Evolutionary conservation across 148 eudicot genomes (phyloP).

Genomic region (Camellia granthamiana): DNA sequence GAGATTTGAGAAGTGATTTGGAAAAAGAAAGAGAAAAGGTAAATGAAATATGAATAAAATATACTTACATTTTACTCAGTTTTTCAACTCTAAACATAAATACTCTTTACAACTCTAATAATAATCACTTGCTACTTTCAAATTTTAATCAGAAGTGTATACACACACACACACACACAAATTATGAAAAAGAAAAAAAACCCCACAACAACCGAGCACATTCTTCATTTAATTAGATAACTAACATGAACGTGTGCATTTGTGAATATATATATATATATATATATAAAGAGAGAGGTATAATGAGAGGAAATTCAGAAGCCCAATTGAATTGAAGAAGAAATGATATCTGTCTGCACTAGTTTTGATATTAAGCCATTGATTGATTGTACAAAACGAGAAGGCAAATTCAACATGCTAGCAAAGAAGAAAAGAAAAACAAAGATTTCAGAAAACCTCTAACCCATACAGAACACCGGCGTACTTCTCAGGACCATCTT

Average conservation of each 20-base stretch:
- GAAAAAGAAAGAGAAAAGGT: no score
- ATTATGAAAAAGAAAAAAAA: background rate
- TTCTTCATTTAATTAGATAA: background rate
- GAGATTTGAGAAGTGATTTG: no score
- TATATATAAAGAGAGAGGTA: background rate
- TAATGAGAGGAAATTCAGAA: background rate
- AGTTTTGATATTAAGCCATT: conserved; percentile 16
- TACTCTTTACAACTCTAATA: background rate
- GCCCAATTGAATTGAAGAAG: background rate
- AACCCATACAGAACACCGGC: conserved; percentile 55
- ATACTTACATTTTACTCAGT: background rate
- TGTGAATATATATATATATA: background rate
- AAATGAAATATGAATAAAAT: no score
- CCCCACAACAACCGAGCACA: background rate
- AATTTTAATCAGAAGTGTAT: background rate
- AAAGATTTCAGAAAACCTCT: conserved; percentile 31
- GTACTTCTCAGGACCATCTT: conserved; percentile 27
- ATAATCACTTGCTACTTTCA: background rate
- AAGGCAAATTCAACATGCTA: conserved; percentile 12
- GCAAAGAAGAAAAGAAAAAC: background rate
- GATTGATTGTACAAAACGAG: conserved; percentile 20
- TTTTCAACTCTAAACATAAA: background rate
- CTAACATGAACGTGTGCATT: no score
- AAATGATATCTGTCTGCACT: background rate
- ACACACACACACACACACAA: background rate